A percentile compares a stretch with the other conserved stretches of the same genome.
Evolutionary conservation across 768 basidiomycete genomes (phyloP).

Genomic region (Ramaria sp.): DNA sequence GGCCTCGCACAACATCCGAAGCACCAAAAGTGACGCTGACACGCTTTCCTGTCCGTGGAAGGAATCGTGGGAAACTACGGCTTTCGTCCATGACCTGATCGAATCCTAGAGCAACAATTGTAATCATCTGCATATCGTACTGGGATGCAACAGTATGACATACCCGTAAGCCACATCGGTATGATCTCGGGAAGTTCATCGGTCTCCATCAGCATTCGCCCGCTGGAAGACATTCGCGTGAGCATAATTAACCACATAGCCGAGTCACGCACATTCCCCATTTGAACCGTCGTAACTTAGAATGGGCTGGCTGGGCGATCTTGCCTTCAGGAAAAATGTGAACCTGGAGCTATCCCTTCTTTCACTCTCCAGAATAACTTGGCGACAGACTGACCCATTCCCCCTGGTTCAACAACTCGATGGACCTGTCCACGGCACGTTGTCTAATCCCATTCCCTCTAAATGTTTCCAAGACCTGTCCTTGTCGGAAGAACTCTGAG

Average conservation of each 20-base stretch:
- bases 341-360: conserved; percentile 38
- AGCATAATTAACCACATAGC: not conserved
- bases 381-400: conserved; percentile 60
- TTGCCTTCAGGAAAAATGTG: conserved; percentile 89
- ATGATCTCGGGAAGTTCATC: conserved; percentile 64
- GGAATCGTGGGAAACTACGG: conserved; percentile 61
- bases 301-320: conserved; percentile 51
- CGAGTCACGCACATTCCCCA: conserved; percentile 78
- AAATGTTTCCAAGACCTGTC: conserved; percentile 89
- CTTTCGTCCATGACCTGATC: conserved; percentile 88
- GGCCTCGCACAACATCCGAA: not conserved
- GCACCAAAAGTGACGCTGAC: conserved; percentile 75
- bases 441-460: conserved; percentile 88
- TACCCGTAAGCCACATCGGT: conserved; percentile 89
- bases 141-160: conserved; percentile 2
- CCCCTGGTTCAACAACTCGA: conserved; percentile 69
- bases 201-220: conserved; percentile 70
- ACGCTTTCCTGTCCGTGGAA: conserved; percentile 51
- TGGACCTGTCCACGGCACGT: conserved; percentile 73
- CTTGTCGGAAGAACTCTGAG: conserved; percentile 76
- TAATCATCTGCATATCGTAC: not conserved
- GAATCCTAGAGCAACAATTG: conserved; percentile 41
- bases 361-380: not conserved
- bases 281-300: conserved; percentile 66
- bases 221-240: conserved; percentile 34